A percentile compares a stretch with the other conserved stretches of the same genome.
phyloP scores from a whole-genome alignment of 2,329 filamentous ascomycete species.

The Bisporella sp. region DNA sequence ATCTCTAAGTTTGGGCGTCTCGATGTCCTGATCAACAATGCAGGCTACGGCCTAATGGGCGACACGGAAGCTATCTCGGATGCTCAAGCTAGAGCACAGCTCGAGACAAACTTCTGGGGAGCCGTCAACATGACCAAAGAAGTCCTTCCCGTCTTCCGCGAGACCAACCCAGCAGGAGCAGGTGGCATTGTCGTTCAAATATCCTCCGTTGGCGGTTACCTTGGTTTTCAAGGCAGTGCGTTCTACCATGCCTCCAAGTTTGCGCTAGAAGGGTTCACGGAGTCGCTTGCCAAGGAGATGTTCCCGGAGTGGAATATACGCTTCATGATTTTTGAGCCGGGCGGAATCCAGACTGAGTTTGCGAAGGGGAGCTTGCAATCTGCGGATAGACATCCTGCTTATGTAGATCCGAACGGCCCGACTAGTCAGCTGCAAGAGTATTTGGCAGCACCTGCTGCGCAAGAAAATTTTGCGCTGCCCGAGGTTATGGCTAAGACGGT shows the following conservation, averaged over 20 bases:
- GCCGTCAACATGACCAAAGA: slow-evolving; percentile 1
- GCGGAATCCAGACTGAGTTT: slow-evolving; percentile 33
- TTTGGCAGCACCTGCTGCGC: background rate
- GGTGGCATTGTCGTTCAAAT: slow-evolving; percentile 32
- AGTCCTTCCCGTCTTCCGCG: slow-evolving; percentile 5
- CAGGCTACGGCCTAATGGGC: slow-evolving; percentile 46
- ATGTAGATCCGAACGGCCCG: slow-evolving; percentile 21
- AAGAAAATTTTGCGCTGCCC: slow-evolving; percentile 8
- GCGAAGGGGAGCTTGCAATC: slow-evolving; percentile 18
- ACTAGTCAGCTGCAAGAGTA: slow-evolving; percentile 16
- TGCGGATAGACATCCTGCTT: slow-evolving; percentile 11
- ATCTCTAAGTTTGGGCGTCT: slow-evolving; percentile 32
- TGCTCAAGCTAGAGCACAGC: slow-evolving; percentile 22
- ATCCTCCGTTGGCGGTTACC: slow-evolving; percentile 29
- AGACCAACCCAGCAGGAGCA: slow-evolving; percentile 11
- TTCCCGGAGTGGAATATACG: slow-evolving; percentile 30
- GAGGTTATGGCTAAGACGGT: slow-evolving; percentile 8
- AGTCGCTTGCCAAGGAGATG: slow-evolving; percentile 28
- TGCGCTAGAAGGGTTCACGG: slow-evolving; percentile 32
- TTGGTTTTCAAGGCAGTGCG: slow-evolving; percentile 27
- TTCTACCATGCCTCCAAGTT: slow-evolving; percentile 34
- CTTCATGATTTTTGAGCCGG: slow-evolving; percentile 32
- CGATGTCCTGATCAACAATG: slow-evolving; percentile 54
- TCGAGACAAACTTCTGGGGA: slow-evolving; percentile 29
- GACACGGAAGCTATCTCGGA: slow-evolving; percentile 38